Percentiles rank a stretch among this genome's conserved stretches.
Evolutionary conservation across 2,329 filamentous ascomycete genomes (phyloP).

Genomic region (Orbilia quercus): DNA sequence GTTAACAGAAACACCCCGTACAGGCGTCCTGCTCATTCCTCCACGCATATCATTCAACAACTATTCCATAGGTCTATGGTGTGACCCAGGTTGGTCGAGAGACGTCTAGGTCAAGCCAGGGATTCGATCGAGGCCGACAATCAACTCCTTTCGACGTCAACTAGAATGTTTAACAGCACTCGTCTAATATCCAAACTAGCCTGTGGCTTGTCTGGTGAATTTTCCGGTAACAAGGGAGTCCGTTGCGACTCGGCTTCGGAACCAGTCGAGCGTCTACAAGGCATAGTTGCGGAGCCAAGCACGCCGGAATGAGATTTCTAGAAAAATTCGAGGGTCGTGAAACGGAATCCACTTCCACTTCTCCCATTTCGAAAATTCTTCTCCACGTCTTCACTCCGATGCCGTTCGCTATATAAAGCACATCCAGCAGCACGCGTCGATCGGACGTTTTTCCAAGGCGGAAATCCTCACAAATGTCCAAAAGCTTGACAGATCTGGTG

Average conservation of each 20-base stretch:
- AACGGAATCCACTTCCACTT: slow-evolving; percentile 37
- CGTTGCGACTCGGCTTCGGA: slow-evolving; percentile 19
- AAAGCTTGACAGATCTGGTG: slow-evolving; percentile 55
- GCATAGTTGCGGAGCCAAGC: slow-evolving; percentile 34
- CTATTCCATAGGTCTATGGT: too few relatives aligned
- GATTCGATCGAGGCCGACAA: too few relatives aligned
- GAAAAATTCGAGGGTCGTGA: slow-evolving; percentile 46
- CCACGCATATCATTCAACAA: too few relatives aligned
- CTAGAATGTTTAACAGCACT: too few relatives aligned
- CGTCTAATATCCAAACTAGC: too few relatives aligned
- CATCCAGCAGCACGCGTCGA: slow-evolving; percentile 34
- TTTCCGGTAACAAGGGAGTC: slow-evolving; percentile 11
- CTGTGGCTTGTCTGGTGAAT: too few relatives aligned
- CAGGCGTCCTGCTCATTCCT: too few relatives aligned
- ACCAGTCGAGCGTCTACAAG: slow-evolving; percentile 9
- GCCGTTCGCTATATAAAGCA: slow-evolving; percentile 30
- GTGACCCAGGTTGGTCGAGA: too few relatives aligned
- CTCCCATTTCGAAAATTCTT: slow-evolving; percentile 14
- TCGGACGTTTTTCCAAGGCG: slow-evolving; percentile 42
- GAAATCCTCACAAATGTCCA: neutral
- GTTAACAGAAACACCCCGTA: too few relatives aligned
- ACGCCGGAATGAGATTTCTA: slow-evolving; percentile 41
- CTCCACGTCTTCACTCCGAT: slow-evolving; percentile 36
- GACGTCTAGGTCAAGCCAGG: too few relatives aligned
- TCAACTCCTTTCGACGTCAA: too few relatives aligned